These are phyloP conservation scores for Taphrina confusa DNA, from an alignment of 1,139 yeast genomes.

Conservation along the genomic window DNA sequence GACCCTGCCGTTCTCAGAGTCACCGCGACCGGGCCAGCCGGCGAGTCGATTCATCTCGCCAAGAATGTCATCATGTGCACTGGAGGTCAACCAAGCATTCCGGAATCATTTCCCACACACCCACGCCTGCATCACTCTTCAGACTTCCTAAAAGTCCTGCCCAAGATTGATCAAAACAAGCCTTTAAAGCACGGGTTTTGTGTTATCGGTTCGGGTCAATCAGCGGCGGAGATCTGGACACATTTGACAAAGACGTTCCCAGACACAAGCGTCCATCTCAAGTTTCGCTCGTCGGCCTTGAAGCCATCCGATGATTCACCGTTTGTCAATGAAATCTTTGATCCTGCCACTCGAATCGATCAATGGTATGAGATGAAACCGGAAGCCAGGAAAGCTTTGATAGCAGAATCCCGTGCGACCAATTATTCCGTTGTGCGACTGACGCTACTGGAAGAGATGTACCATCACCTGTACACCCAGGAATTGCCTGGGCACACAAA, in stretches of 20 bases:
- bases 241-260: constrained; percentile 37
- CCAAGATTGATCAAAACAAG: not conserved
- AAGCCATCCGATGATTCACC: constrained; percentile 43
- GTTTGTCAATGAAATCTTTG: constrained; percentile 43
- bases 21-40: constrained; percentile 7
- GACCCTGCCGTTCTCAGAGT: constrained; percentile 17
- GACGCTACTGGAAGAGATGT: constrained; percentile 40
- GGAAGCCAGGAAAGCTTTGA: constrained; percentile 31
- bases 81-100: constrained; percentile 40
- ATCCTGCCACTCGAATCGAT: constrained; percentile 41
- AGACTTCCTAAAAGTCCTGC: constrained; percentile 30
- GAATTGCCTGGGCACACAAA: constrained; percentile 33
- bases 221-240: constrained; percentile 42
- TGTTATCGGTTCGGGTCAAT: constrained; percentile 42
- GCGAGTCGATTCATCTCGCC: constrained; percentile 27
- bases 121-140: constrained; percentile 34
- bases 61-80: constrained; percentile 40
- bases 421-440: constrained; percentile 42
- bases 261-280: constrained; percentile 37
- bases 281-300: constrained; percentile 40
- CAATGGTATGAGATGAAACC: constrained; percentile 37
- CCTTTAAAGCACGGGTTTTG: constrained; percentile 36
- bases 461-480: constrained; percentile 40
- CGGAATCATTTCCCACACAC: constrained; percentile 29
- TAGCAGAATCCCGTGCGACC: constrained; percentile 38